These are phyloP conservation scores for Osmanthus fragrans DNA, from an alignment of 257 asterid species.

Conservation along the genomic window DNA sequence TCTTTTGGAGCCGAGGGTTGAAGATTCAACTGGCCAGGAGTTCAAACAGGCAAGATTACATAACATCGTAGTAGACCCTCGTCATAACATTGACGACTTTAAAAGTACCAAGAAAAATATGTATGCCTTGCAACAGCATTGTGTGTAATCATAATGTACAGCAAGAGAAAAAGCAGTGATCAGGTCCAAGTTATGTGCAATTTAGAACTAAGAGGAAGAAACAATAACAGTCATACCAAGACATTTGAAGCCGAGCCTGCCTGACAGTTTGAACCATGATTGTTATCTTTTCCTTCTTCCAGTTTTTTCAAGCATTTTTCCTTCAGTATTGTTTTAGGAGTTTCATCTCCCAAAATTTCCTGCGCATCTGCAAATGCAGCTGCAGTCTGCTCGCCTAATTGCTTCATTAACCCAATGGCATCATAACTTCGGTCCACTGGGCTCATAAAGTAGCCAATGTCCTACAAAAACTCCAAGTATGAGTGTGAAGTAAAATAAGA, in stretches of 20 bases:
- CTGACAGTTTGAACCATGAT: constrained; percentile 26
- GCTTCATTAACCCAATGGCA: constrained; percentile 93
- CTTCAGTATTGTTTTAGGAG: constrained; percentile 79
- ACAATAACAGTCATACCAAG: constrained; percentile 43
- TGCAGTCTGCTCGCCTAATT: constrained; percentile 88
- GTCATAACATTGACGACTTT: too few relatives aligned
- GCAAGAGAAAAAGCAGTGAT: neutral
- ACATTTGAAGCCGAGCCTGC: constrained; percentile 37
- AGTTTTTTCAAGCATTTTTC: constrained; percentile 41
- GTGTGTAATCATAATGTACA: neutral
- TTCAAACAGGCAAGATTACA: neutral
- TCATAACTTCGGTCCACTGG: constrained; percentile 79
- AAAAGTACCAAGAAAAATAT: too few relatives aligned
- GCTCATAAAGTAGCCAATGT: constrained; percentile 72
- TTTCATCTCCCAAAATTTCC: constrained; percentile 83
- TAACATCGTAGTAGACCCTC: too few relatives aligned
- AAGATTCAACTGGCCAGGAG: neutral
- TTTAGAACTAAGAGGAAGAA: neutral
- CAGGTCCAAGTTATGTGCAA: neutral
- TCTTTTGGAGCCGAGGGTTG: neutral
- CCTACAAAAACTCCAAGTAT: constrained; percentile 49
- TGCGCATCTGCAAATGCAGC: constrained; percentile 89
- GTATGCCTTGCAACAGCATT: too few relatives aligned
- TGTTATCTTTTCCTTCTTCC: constrained; percentile 38
- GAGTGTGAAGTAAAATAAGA: neutral